Base-by-base conservation (phyloP, 2,329 filamentous ascomycete genomes). In the Diaporthe capsici region DNA sequence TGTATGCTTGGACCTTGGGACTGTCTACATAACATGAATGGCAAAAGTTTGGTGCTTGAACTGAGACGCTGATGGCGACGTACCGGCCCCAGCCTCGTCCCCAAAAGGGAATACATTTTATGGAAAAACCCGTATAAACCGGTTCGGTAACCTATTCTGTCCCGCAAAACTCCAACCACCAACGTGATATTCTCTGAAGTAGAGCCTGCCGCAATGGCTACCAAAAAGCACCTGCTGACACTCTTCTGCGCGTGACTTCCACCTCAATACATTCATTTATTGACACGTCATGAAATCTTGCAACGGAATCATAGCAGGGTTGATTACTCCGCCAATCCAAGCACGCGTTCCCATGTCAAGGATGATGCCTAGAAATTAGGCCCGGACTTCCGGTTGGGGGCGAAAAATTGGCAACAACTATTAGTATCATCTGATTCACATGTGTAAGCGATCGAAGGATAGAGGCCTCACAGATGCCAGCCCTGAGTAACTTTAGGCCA, bases 311-410 rank as follows among this genome's bases (percentile, higher is more conserved):
- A 31, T 28, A 28, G 10, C n/a, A 39, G 49, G 22, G 17, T n/a
- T 53, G 4, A 22, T 55, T 17, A 10, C 10, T 42, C 47, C 49
- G 9, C 49, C 34, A 28, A 39, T 42, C 17, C 47, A 37, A 22
- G 44, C 22, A 70, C 8, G n/a, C 31, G 34, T 12, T 31, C 25
- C 17, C 31, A 6, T 55, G 7, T 55, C 65, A 55, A 25, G 47
- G 65, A 55, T 70, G 28, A 70, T 42, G 65, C 65, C 49, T 55
- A 31, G 49, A 42, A 15, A 1, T 5, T 9, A 28, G 49, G 63
- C n/a, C 34, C 65, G 65, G 65, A 55, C 17, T 42, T 55, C 49
- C 49, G 65, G 15, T 12, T 39, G 65, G 65, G 47, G 47, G 47
- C 61, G 42, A 1, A 28, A 53, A 68, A 53, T 39, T 39, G 47